Conservation (phyloP, 495 filamentous ascomycete species). For the Pseudomonodictys pantanalensis region DNA sequence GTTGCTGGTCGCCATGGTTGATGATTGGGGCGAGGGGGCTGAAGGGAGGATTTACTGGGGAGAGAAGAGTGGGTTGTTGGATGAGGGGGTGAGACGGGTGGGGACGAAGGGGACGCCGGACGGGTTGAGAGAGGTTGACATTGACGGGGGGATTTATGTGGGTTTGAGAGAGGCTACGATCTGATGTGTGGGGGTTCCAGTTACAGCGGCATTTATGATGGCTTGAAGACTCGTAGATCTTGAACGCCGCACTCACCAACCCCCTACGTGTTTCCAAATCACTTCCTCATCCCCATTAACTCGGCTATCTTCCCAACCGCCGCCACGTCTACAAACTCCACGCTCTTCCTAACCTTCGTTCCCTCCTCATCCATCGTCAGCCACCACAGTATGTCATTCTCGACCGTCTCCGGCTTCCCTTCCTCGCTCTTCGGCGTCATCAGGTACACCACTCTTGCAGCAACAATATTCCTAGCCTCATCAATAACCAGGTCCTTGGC, state of each 20-base stretch:
- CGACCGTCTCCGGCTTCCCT: constrained; percentile 22
- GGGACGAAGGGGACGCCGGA: too few species aligned
- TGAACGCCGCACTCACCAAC: too few species aligned
- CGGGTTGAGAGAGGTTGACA: too few species aligned
- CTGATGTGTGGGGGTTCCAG: too few species aligned
- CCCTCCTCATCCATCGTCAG: constrained; percentile 36
- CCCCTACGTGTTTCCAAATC: too few species aligned
- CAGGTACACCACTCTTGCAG: constrained; percentile 24
- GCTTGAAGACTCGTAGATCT: too few species aligned
- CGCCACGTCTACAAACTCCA: constrained; percentile 42
- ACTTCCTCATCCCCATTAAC: background rate
- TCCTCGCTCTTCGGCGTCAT: constrained; percentile 23
- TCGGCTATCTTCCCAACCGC: constrained; percentile 9
- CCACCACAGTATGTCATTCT: constrained; percentile 32
- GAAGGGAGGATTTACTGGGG: constrained; percentile 46
- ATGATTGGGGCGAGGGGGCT: constrained; percentile 42
- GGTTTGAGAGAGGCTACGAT: too few species aligned
- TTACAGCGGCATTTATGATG: too few species aligned
- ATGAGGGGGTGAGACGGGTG: too few species aligned
- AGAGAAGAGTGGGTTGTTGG: too few species aligned
- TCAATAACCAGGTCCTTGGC: constrained; percentile 26
- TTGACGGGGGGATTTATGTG: too few species aligned
- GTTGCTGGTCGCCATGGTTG: constrained; percentile 47
- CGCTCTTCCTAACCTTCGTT: constrained; percentile 33
- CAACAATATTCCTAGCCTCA: constrained; percentile 19